These are phyloP conservation scores for Megacollybia marginata DNA, from an alignment of 768 basidiomycete genomes.

Conservation along the genomic window DNA sequence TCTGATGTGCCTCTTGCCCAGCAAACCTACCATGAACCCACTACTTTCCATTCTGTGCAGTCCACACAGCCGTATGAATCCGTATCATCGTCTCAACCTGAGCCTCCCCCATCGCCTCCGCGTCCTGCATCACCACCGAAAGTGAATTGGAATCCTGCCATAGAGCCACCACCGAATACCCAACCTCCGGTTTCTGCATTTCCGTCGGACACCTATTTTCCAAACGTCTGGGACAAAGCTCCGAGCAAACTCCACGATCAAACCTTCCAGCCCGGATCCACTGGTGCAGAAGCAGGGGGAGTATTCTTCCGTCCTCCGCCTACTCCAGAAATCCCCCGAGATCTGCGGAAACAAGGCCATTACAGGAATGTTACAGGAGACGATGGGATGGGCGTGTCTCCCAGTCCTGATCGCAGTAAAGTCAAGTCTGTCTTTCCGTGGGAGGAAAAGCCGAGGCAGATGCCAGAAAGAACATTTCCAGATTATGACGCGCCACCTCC, in stretches of 20 bases:
- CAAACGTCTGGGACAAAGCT: conserved; percentile 80
- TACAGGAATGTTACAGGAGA: conserved; percentile 62
- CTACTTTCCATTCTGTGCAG: conserved; percentile 3
- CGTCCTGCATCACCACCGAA: conserved; percentile 57
- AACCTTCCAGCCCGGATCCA: conserved; percentile 18
- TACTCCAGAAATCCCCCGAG: conserved; percentile 55
- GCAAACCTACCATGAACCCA: background rate
- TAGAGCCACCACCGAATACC: conserved; percentile 70
- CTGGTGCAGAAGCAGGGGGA: conserved; percentile 26
- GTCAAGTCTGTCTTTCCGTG: conserved; percentile 89
- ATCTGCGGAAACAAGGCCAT: conserved; percentile 63
- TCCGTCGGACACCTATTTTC: conserved; percentile 71
- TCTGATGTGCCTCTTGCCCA: conserved; percentile 11
- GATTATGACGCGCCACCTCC: conserved; percentile 49
- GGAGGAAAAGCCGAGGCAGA: conserved; percentile 69
- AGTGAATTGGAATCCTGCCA: conserved; percentile 72
- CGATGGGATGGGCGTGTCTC: conserved; percentile 28
- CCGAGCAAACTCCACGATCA: conserved; percentile 32
- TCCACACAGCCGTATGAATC: conserved; percentile 10
- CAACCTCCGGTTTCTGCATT: conserved; percentile 50
- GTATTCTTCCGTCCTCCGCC: conserved; percentile 58
- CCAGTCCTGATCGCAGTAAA: conserved; percentile 63
- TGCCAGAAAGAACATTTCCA: conserved; percentile 71
- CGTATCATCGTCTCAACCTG: conserved; percentile 2
- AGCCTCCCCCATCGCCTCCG: conserved; percentile 18